Evolutionary conservation across 306 rosid genomes (phyloP), one percentile per base, ranked within the genome.

Genomic region (Prosopis cineraria): DNA sequence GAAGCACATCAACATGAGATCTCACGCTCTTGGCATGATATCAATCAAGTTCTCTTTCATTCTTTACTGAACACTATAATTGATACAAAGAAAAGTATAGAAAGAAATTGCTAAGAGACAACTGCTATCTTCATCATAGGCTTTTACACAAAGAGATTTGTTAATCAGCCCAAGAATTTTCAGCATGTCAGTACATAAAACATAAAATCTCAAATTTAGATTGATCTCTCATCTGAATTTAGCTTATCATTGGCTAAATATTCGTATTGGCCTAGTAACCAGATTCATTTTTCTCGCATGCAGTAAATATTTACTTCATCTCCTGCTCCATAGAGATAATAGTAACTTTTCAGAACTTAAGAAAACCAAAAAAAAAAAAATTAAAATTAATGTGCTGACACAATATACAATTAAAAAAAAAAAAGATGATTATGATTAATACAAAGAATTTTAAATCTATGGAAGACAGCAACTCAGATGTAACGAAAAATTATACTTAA

Each of bases 181-280:
- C 40, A 29, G 70, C 66, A 68, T 29, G 56, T 66, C 48, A 73
- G 39, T 58, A 33, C 62, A 78, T 58, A 52, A 20, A 52, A 52
- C 59, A 19, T 6, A 79, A 74, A 79, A 75, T 70, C 48, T 59
- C 55, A 74, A 60, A 63, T 47, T 27, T 68, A 45, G 68, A 30
- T 74, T 68, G 53, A 59, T 39, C 77, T 39, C 77, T 73, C 74
- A 73, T 66, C 41, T 62, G 14, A 3, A 34, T n/a, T 64, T 24
- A 36, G 56, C 13, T 59, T 66, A 74, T 13, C 48, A 62, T 59
- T 69, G 70, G 64, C n/a, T 37, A 68, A 33, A 37, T 36, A 70
- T 67, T 74, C 31, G 55, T 52, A 36, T 73, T 12, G 62, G 75
- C 83, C 74, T 29, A 41, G 55, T 25, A 56, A 14, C 48, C 62